phyloP scores from a whole-genome alignment of 805 yeast genomes.

The Pichia kluyveri region DNA sequence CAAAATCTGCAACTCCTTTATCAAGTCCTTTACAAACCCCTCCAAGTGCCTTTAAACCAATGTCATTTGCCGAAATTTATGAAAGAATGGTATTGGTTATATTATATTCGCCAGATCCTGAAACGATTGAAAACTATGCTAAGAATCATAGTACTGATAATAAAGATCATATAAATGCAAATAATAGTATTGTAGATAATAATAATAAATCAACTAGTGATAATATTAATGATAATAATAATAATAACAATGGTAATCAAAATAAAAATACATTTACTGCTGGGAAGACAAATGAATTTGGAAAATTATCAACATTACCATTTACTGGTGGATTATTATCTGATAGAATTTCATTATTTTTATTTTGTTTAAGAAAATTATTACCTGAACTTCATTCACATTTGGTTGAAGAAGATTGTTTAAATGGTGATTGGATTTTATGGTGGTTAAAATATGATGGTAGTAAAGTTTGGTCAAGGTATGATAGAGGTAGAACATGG shows the following conservation, averaged over 20 bases:
- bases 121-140: slow-evolving; percentile 7
- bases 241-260: no score
- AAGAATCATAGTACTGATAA: neutral
- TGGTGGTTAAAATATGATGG: slow-evolving; percentile 96
- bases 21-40: slow-evolving; percentile 14
- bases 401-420: slow-evolving; percentile 69
- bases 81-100: slow-evolving; percentile 71
- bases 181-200: no score
- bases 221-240: neutral
- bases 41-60: slow-evolving; percentile 21
- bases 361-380: slow-evolving; percentile 49
- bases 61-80: slow-evolving; percentile 59
- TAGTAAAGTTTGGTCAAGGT: slow-evolving; percentile 70
- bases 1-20: slow-evolving; percentile 19
- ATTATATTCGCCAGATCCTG: slow-evolving; percentile 57
- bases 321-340: slow-evolving; percentile 50
- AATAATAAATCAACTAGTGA: neutral
- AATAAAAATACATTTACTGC: neutral
- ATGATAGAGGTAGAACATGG: slow-evolving; percentile 85
- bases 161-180: no score
- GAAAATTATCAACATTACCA: slow-evolving; percentile 13
- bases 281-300: slow-evolving; percentile 15
- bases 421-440: slow-evolving; percentile 80
- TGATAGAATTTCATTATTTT: slow-evolving; percentile 59
- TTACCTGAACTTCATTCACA: slow-evolving; percentile 72